Percentiles rank a stretch among this genome's conserved stretches.
These are phyloP conservation scores for Brassica balearica DNA, from an alignment of 441 rosid genomes.

Conservation along the genomic window DNA sequence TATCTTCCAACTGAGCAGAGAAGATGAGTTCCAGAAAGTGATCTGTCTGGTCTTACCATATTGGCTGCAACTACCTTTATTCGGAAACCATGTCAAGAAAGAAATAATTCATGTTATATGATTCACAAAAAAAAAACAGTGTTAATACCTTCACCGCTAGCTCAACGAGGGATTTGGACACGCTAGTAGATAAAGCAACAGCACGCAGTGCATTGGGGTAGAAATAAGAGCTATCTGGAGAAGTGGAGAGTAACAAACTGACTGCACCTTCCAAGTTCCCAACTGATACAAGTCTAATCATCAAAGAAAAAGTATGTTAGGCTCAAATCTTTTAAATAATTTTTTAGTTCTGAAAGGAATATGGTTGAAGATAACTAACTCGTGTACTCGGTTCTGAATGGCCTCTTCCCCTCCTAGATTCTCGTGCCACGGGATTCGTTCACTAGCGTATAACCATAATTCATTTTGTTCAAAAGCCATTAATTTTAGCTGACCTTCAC, in stretches of 20 bases:
- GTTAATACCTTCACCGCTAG: not conserved
- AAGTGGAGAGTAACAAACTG: not conserved
- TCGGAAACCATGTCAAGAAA: not conserved
- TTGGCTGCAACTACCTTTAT: not conserved
- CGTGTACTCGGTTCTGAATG: not conserved
- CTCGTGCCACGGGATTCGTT: conserved; percentile 1
- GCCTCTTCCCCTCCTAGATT: not conserved
- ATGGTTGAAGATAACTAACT: not conserved
- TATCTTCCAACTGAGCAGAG: conserved; percentile 1
- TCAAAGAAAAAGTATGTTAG: not conserved
- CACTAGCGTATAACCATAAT: not conserved
- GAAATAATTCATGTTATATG: not conserved
- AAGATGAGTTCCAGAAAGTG: conserved; percentile 1
- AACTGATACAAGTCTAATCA: not conserved
- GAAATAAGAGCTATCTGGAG: not conserved
- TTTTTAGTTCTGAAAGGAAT: not conserved
- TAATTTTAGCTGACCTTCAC: not conserved
- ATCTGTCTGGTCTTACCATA: not conserved
- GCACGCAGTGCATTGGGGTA: not conserved
- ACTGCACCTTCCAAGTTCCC: not conserved
- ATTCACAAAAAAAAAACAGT: not conserved
- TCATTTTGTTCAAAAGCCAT: not conserved
- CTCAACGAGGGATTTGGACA: not conserved
- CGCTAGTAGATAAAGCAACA: not conserved
- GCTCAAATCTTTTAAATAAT: not conserved